Percentiles rank a stretch among this genome's conserved stretches.
Evolutionary conservation across 1,284 basidiomycete species (phyloP).

Genomic region (Mycena sp.): DNA sequence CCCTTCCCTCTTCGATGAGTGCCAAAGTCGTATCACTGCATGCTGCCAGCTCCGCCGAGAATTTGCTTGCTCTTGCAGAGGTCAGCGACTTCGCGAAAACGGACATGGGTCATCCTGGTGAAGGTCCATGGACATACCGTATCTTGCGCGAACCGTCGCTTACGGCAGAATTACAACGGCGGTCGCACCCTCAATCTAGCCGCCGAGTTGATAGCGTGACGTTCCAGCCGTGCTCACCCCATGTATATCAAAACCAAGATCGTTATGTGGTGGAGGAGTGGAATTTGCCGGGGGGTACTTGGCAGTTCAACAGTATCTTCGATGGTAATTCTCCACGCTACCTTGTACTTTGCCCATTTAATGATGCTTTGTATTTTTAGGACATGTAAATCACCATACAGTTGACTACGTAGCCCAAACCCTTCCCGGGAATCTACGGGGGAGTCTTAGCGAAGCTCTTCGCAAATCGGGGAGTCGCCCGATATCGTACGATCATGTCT

Average conservation of each 20-base stretch:
- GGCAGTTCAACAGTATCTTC: constrained; percentile 68
- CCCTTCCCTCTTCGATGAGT: constrained; percentile 17
- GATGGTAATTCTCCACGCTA: constrained; percentile 56
- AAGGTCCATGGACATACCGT: constrained; percentile 64
- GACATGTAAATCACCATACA: constrained; percentile 69
- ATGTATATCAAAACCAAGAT: constrained; percentile 61
- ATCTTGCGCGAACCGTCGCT: constrained; percentile 57
- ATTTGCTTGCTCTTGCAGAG: constrained; percentile 59
- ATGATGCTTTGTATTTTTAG: constrained; percentile 43
- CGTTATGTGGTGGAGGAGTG: constrained; percentile 63
- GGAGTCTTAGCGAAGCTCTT: constrained; percentile 51
- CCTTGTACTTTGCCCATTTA: constrained; percentile 18
- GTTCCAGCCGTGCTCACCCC: constrained; percentile 68
- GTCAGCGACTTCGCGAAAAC: constrained; percentile 62
- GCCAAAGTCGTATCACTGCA: constrained; percentile 35
- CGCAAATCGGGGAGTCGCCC: constrained; percentile 33
- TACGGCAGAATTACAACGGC: constrained; percentile 54
- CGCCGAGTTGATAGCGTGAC: constrained; percentile 49
- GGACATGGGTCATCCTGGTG: constrained; percentile 64
- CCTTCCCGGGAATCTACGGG: constrained; percentile 57
- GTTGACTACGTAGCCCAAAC: constrained; percentile 58
- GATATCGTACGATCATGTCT: constrained; percentile 51
- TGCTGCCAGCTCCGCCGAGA: constrained; percentile 57
- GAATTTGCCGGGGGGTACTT: constrained; percentile 60
- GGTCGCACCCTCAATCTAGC: constrained; percentile 44